Base-by-base conservation (phyloP, 2,329 filamentous ascomycete genomes). In the Neospermospora avenae region DNA sequence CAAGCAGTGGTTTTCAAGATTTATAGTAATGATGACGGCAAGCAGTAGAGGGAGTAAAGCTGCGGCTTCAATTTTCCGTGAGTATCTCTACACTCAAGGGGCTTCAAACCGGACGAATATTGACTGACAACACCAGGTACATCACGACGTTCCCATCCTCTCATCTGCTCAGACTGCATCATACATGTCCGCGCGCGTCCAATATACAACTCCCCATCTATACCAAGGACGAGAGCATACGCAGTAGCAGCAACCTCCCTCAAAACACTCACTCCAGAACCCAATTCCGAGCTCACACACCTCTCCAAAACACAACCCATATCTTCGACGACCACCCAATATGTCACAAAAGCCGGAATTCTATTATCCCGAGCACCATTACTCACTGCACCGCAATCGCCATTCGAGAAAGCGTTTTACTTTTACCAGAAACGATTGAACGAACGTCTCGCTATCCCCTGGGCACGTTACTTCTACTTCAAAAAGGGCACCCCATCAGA, bases 371-470 rank as follows among this genome's bases (percentile, higher is more conserved):
- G 95, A 28, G 85, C 95, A 51, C 95, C 95, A 6, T 80, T 96
- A 61, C 81, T 99, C 70, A 98, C 95, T 25, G 88, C 90, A 67
- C 81, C 88, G 63, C 86, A 93, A 57, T 90, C 89, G 35, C 82
- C 90, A 13, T 98, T 99, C 76, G 95, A 99, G 76, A 89, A 91
- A 72, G 83, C 93, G 65, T 98, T 89, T 78, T 96, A 89, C 81
- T 92, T 99, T 74, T 99, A 99, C 79, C 95, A 99, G 78, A 93
- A 93, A 70, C 91, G 95, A 14, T 83, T 99, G 62, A 96, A 98
- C 76, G 95, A 99, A 80, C 90, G 95, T 45, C 82, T 96, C 55
- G 86, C 88, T 20, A 83, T 95, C 4, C 90, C 93, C 1, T 99
- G 98, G 75, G 89, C 89, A 59, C 86, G 90, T 67, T 90, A 90